A percentile compares a stretch with the other conserved stretches of the same genome.
Conservation (phyloP, 805 yeast species). For the Candida awuae region DNA sequence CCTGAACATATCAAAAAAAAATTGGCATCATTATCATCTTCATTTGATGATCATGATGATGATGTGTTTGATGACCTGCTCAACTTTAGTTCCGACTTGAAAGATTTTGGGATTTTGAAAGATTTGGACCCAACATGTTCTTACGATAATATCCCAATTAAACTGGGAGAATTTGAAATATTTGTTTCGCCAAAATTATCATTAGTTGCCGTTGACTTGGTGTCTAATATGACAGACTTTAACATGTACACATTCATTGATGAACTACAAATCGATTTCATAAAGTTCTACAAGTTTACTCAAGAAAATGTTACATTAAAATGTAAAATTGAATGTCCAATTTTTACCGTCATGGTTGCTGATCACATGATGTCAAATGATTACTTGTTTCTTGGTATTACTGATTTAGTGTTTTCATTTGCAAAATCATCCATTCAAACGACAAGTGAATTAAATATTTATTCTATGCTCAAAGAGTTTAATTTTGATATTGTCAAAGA, state of each 20-base stretch:
- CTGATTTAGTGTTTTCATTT: constrained; percentile 32
- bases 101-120: constrained; percentile 8
- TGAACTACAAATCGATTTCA: constrained; percentile 49
- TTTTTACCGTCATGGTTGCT: constrained; percentile 24
- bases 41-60: constrained; percentile 7
- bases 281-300: constrained; percentile 5
- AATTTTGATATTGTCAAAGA: constrained; percentile 11
- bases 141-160: constrained; percentile 47
- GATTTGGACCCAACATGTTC: constrained; percentile 36
- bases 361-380: constrained; percentile 16
- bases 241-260: constrained; percentile 51
- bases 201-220: constrained; percentile 18
- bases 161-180: constrained; percentile 43
- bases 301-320: constrained; percentile 2
- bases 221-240: constrained; percentile 33
- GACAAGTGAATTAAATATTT: constrained; percentile 3
- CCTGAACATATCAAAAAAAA: constrained; percentile 19
- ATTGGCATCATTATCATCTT: constrained; percentile 8
- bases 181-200: constrained; percentile 36
- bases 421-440: constrained; percentile 17
- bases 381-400: constrained; percentile 24
- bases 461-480: constrained; percentile 10
- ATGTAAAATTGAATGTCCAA: constrained; percentile 42
- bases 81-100: constrained; percentile 8
- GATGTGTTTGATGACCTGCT: constrained; percentile 3